These are phyloP conservation scores for Tubosaeta sp. DNA, from an alignment of 768 basidiomycete genomes.

Conservation along the genomic window DNA sequence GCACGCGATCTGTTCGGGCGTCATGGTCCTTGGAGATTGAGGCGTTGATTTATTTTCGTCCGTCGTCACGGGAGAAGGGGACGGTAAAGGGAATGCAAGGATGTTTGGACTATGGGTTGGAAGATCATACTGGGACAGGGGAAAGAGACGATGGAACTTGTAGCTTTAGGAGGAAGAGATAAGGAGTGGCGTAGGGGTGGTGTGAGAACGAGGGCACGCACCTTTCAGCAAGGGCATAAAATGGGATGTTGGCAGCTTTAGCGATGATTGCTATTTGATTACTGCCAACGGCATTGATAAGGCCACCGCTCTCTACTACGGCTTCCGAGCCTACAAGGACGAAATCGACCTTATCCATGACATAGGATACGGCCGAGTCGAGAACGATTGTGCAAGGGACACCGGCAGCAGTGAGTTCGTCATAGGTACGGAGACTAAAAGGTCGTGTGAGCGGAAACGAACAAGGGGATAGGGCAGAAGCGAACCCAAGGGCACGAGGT, in stretches of 20 bases:
- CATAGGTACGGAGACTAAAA: constrained; percentile 83
- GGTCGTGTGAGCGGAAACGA: not conserved
- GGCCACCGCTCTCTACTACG: constrained; percentile 93
- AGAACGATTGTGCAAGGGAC: constrained; percentile 93
- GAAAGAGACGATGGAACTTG: constrained; percentile 96
- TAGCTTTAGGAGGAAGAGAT: constrained; percentile 51
- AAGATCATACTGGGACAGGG: constrained; percentile 85
- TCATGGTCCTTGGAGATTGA: constrained; percentile 44
- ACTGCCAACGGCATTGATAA: constrained; percentile 90
- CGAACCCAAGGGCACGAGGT: constrained; percentile 83
- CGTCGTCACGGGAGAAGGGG: constrained; percentile 8
- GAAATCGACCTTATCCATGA: constrained; percentile 95
- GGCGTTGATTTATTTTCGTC: constrained; percentile 2
- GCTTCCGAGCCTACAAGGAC: constrained; percentile 97
- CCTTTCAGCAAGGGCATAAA: constrained; percentile 95
- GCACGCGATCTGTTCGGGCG: constrained; percentile 73
- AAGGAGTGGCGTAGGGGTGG: constrained; percentile 19
- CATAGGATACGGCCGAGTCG: constrained; percentile 94
- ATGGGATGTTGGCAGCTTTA: constrained; percentile 89
- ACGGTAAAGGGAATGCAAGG: constrained; percentile 58
- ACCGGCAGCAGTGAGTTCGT: constrained; percentile 80
- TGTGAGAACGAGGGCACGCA: constrained; percentile 30
- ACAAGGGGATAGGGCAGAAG: not conserved
- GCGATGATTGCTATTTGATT: constrained; percentile 97
- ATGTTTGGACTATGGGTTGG: constrained; percentile 76